Conservation (phyloP, 805 yeast genomes). For the Teunomyces gatunensis region DNA sequence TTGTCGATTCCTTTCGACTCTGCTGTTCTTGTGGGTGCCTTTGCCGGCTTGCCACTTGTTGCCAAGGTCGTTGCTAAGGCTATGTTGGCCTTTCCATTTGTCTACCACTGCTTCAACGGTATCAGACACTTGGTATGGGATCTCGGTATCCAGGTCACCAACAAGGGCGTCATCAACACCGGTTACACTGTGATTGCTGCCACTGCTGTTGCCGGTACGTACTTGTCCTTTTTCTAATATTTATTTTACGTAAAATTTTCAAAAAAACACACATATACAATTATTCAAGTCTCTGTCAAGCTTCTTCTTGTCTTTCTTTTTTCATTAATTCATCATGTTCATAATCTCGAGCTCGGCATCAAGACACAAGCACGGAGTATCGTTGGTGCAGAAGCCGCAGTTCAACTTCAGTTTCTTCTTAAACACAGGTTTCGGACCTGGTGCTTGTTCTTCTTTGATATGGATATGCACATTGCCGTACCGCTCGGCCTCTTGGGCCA, state of each 20-base stretch:
- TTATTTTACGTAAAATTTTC: not conserved
- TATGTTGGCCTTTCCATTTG: conserved; percentile 75
- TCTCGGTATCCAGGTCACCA: conserved; percentile 70
- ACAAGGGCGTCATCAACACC: conserved; percentile 88
- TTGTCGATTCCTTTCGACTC: conserved; percentile 56
- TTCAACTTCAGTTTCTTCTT: conserved; percentile 19
- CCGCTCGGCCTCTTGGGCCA: conserved; percentile 8
- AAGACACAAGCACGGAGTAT: conserved; percentile 41
- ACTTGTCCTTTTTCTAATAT: conserved; percentile 44
- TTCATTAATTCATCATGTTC: conserved; percentile 2
- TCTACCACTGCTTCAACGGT: conserved; percentile 84
- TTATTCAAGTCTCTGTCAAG: not conserved
- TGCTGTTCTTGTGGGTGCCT: conserved; percentile 48
- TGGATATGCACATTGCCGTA: conserved; percentile 12
- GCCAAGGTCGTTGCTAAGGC: conserved; percentile 66
- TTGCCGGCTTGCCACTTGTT: conserved; percentile 62
- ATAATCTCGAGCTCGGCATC: conserved; percentile 30
- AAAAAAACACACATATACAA: not conserved
- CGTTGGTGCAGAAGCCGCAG: conserved; percentile 39
- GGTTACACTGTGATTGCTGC: conserved; percentile 81
- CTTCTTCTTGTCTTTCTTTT: not conserved
- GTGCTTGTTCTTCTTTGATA: conserved; percentile 5
- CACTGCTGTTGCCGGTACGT: conserved; percentile 56
- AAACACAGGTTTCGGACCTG: conserved; percentile 2
- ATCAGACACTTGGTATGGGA: conserved; percentile 96